Percentiles rank a stretch among this genome's conserved stretches.
These are phyloP conservation scores for Tolypocladium paradoxum DNA, from an alignment of 2,329 filamentous ascomycete species.

Conservation along the genomic window DNA sequence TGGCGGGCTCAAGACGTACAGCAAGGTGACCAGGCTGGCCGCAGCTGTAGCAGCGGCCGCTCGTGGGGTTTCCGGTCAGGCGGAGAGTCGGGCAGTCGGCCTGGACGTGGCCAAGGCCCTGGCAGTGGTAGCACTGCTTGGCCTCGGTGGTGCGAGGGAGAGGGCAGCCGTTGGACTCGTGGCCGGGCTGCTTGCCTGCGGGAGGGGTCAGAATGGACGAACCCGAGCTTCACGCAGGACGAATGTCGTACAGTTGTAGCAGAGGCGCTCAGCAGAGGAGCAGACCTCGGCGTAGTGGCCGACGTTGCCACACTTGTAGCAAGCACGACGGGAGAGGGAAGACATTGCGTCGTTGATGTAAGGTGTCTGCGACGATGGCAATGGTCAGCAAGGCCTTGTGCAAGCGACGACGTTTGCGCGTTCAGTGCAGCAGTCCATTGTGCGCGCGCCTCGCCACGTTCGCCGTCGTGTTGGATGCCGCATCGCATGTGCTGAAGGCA, in stretches of 20 bases:
- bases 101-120: constrained; percentile 95
- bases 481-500: not conserved
- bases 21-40: constrained; percentile 87
- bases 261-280: constrained; percentile 94
- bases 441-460: not conserved
- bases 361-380: not conserved
- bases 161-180: constrained; percentile 97
- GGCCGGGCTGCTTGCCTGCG: constrained; percentile 74
- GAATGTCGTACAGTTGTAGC: constrained; percentile 83
- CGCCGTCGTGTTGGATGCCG: not conserved
- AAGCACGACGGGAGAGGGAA: constrained; percentile 70
- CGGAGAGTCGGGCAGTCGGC: constrained; percentile 96
- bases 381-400: constrained; percentile 25
- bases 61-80: constrained; percentile 69
- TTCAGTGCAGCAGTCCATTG: not conserved
- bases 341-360: constrained; percentile 45
- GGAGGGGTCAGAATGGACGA: not conserved
- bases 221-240: not conserved
- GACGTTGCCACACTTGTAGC: constrained; percentile 76
- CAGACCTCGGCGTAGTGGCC: constrained; percentile 82
- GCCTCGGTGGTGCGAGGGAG: constrained; percentile 93
- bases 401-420: not conserved
- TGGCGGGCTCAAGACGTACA: constrained; percentile 36
- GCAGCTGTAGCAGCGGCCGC: constrained; percentile 94
- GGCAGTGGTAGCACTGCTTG: constrained; percentile 99